Percentiles rank a stretch among this genome's conserved stretches.
phyloP scores from a whole-genome alignment of 2,329 filamentous ascomycete species.

The Bipolaris oryzae region DNA sequence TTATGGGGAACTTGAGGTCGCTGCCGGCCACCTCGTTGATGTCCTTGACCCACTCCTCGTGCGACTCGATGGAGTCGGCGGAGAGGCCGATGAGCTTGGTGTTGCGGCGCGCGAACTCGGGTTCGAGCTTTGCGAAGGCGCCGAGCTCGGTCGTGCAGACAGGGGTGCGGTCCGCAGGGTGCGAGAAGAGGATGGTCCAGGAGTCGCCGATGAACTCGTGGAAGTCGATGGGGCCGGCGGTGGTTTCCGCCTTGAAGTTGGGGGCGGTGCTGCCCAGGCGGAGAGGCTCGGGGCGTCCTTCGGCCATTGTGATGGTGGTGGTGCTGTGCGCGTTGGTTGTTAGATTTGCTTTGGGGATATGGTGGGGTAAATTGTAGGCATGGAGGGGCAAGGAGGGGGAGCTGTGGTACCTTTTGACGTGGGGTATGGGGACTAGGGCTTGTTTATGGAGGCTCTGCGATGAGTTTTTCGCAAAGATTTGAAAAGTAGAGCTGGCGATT shows the following conservation, averaged over 20 bases:
- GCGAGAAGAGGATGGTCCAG: constrained; percentile 74
- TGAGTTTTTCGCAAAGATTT: not conserved
- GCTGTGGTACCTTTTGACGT: constrained; percentile 15
- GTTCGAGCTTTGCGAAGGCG: constrained; percentile 68
- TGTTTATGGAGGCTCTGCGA: not conserved
- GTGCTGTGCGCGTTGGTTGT: constrained; percentile 11
- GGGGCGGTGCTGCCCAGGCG: constrained; percentile 70
- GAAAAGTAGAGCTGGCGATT: not conserved
- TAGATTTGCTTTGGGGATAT: constrained; percentile 17
- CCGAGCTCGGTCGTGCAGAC: constrained; percentile 69
- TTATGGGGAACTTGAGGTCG: constrained; percentile 59
- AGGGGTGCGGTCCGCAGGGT: constrained; percentile 67
- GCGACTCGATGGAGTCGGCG: constrained; percentile 58
- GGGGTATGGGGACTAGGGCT: not conserved
- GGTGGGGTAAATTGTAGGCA: constrained; percentile 32
- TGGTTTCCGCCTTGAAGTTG: constrained; percentile 73
- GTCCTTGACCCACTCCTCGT: constrained; percentile 60
- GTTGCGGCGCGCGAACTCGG: constrained; percentile 66
- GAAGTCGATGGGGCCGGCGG: constrained; percentile 70
- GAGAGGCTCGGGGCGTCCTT: constrained; percentile 52
- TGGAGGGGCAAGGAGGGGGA: not conserved
- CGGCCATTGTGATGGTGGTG: constrained; percentile 32
- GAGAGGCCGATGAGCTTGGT: constrained; percentile 67
- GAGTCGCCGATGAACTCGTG: constrained; percentile 73
- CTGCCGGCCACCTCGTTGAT: constrained; percentile 58